A percentile compares a stretch with the other conserved stretches of the same genome.
phyloP scores from a whole-genome alignment of 1,284 basidiomycete species.

The Cryptococcus amylolentus region DNA sequence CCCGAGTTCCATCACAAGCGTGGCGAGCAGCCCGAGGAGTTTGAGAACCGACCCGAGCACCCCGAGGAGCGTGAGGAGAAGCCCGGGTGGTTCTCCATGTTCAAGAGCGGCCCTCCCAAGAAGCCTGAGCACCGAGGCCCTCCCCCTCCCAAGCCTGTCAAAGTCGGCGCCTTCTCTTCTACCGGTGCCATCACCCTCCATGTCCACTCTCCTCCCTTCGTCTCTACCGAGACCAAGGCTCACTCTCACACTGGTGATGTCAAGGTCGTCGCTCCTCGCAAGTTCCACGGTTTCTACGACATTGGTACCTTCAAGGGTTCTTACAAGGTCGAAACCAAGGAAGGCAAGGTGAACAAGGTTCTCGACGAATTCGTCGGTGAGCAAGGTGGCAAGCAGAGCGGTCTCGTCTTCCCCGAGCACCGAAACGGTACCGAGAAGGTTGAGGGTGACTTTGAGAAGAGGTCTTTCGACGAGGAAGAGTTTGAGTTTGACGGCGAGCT shows the following conservation, averaged over 20 bases:
- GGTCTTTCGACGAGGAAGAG: background rate
- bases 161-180: constrained; percentile 27
- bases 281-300: constrained; percentile 31
- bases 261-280: constrained; percentile 17
- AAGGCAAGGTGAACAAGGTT: constrained; percentile 17
- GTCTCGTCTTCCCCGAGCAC: constrained; percentile 20
- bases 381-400: constrained; percentile 22
- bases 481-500: constrained; percentile 1
- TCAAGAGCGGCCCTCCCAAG: background rate
- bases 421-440: background rate
- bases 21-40: background rate
- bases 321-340: constrained; percentile 12
- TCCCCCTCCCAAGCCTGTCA: constrained; percentile 19
- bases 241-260: constrained; percentile 47
- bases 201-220: constrained; percentile 16
- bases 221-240: constrained; percentile 35
- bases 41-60: too few species aligned
- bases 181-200: constrained; percentile 26
- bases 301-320: constrained; percentile 22
- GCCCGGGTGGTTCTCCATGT: constrained; percentile 5
- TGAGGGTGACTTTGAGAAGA: background rate
- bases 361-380: constrained; percentile 18
- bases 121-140: constrained; percentile 6
- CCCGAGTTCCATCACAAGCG: background rate
- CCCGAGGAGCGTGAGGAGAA: background rate